A percentile compares a stretch with the other conserved stretches of the same genome.
phyloP scores from a whole-genome alignment of 139 green algal genomes.

The Eudorina sp. region DNA sequence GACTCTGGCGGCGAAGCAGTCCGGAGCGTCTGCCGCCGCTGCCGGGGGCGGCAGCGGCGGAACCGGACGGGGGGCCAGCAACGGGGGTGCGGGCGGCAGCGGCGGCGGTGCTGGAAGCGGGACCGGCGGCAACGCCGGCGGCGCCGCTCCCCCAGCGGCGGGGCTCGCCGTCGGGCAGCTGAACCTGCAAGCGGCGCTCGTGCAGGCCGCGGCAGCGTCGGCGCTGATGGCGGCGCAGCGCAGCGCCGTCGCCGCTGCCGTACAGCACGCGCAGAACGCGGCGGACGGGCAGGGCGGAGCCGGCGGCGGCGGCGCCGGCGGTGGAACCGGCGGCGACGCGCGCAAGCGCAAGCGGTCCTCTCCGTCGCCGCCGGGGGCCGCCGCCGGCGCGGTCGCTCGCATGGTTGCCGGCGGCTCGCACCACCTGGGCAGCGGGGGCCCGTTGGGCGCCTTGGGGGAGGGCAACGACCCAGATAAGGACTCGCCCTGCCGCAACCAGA shows the following conservation, averaged over 20 bases:
- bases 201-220: conserved; percentile 7
- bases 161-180: no score
- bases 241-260: not conserved
- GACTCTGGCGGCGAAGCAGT: conserved; percentile 13
- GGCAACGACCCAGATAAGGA: not conserved
- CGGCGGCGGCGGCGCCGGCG: not conserved
- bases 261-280: not conserved
- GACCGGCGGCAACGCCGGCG: not conserved
- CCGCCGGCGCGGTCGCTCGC: not conserved
- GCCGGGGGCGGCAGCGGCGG: not conserved
- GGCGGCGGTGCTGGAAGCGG: not conserved
- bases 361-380: not conserved
- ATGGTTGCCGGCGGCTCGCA: not conserved
- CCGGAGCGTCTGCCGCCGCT: not conserved
- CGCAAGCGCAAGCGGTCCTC: conserved; percentile 39
- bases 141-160: not conserved
- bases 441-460: not conserved
- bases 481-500: conserved; percentile 69
- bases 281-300: not conserved
- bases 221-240: conserved; percentile 9
- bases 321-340: not conserved
- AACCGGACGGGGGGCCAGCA: not conserved
- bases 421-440: not conserved
- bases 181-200: conserved; percentile 9
- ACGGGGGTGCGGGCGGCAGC: not conserved